phyloP scores from a whole-genome alignment of 2,329 filamentous ascomycete genomes.

The Colletotrichum spinosum region DNA sequence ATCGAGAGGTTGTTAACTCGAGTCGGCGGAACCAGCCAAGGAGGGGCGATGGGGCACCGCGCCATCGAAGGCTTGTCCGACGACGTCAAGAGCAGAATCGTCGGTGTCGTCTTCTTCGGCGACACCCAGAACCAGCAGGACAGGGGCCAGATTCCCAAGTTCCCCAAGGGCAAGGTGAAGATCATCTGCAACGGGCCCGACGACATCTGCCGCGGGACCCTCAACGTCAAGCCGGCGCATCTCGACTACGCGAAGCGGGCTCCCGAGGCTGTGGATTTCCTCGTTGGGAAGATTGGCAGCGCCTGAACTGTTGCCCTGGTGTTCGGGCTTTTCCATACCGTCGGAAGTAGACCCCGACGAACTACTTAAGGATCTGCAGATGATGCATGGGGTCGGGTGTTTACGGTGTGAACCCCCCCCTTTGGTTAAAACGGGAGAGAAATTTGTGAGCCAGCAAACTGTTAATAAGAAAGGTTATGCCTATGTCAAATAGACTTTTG shows the following conservation, averaged over 20 bases:
- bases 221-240: conserved; percentile 49
- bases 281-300: conserved; percentile 35
- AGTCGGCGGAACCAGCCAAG: conserved; percentile 43
- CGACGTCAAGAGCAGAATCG: conserved; percentile 35
- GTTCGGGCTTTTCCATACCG: neutral
- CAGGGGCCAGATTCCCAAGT: conserved; percentile 48
- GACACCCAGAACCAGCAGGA: conserved; percentile 46
- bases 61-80: conserved; percentile 40
- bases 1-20: rapidly evolving
- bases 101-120: conserved; percentile 41
- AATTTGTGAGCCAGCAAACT: no score
- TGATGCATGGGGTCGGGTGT: no score
- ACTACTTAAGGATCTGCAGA: no score
- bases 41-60: conserved; percentile 43
- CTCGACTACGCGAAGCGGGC: conserved; percentile 51
- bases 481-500: no score
- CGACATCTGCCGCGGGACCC: conserved; percentile 49
- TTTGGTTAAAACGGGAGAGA: no score
- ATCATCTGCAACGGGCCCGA: conserved; percentile 55
- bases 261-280: conserved; percentile 46
- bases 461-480: no score
- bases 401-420: no score
- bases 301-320: neutral
- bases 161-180: conserved; percentile 47
- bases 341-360: no score